phyloP scores from a whole-genome alignment of 78 protist genomes.

The Dictyostelium purpureum region DNA sequence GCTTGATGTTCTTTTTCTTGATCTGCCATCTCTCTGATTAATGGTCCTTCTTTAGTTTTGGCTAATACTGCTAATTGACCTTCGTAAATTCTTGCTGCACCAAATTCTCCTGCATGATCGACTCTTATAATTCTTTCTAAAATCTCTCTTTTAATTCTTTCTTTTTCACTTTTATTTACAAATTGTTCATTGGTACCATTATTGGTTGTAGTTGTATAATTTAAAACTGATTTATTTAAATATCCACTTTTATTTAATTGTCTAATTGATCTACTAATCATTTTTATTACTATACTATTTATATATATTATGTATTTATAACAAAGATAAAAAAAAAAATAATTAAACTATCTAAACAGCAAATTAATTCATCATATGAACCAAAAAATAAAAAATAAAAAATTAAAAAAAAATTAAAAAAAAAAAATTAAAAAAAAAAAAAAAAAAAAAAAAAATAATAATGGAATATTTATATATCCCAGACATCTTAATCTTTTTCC shows the following conservation, averaged over 20 bases:
- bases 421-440: neutral
- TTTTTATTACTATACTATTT: neutral
- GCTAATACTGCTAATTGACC: slow-evolving; percentile 85
- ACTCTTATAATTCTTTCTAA: slow-evolving; percentile 84
- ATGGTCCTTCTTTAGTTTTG: slow-evolving; percentile 50
- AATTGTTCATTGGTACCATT: neutral
- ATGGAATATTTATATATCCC: no score
- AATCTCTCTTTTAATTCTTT: slow-evolving; percentile 24
- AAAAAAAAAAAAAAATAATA: neutral
- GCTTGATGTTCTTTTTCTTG: slow-evolving; percentile 87
- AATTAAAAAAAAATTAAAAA: neutral
- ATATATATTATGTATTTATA: neutral
- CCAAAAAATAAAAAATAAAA: neutral
- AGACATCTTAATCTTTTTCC: no score
- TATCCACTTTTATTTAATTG: neutral
- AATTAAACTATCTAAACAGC: neutral
- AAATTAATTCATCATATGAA: no score
- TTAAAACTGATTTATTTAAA: neutral
- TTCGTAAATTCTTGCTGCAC: slow-evolving; percentile 87
- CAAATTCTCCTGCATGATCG: slow-evolving; percentile 91
- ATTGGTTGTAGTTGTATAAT: neutral
- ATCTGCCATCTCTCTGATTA: slow-evolving; percentile 83
- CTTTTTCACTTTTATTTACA: neutral
- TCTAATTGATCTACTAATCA: neutral
- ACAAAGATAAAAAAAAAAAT: neutral